Percentiles rank a stretch among this genome's conserved stretches.
Evolutionary conservation across 306 rosid genomes (phyloP).

Genomic region (Cicer chorassanicum): DNA sequence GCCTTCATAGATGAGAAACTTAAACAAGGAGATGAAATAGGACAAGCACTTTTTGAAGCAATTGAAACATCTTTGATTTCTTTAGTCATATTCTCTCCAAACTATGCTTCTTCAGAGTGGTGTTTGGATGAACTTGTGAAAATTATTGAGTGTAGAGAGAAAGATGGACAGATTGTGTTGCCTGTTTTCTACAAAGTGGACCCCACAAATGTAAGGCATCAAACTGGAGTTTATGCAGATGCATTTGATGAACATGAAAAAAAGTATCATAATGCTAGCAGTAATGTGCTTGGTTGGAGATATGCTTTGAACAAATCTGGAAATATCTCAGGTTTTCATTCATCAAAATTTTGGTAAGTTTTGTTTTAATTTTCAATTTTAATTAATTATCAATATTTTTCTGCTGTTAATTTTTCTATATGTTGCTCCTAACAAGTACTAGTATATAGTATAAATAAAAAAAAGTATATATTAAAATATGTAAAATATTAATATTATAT

Average conservation of each 20-base stretch:
- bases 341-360: constrained; percentile 30
- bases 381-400: too few species aligned
- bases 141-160: constrained; percentile 17
- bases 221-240: neutral
- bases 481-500: too few species aligned
- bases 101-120: constrained; percentile 37
- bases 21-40: neutral
- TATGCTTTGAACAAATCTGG: constrained; percentile 33
- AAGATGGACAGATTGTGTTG: neutral
- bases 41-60: constrained; percentile 6
- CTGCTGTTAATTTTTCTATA: too few species aligned
- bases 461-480: too few species aligned
- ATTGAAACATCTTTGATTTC: constrained; percentile 36
- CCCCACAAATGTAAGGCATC: constrained; percentile 32
- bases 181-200: constrained; percentile 38
- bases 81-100: constrained; percentile 15
- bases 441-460: too few species aligned
- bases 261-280: neutral
- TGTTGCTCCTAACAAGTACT: too few species aligned
- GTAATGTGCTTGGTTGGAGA: constrained; percentile 28
- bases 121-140: constrained; percentile 42
- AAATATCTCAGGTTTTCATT: constrained; percentile 24
- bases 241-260: constrained; percentile 31
- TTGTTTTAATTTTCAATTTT: neutral
- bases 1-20: constrained; percentile 4